Percentiles rank a stretch among this genome's conserved stretches.
These are phyloP conservation scores for Euphorbia schlechtendalii DNA, from an alignment of 441 rosid species.

Conservation along the genomic window DNA sequence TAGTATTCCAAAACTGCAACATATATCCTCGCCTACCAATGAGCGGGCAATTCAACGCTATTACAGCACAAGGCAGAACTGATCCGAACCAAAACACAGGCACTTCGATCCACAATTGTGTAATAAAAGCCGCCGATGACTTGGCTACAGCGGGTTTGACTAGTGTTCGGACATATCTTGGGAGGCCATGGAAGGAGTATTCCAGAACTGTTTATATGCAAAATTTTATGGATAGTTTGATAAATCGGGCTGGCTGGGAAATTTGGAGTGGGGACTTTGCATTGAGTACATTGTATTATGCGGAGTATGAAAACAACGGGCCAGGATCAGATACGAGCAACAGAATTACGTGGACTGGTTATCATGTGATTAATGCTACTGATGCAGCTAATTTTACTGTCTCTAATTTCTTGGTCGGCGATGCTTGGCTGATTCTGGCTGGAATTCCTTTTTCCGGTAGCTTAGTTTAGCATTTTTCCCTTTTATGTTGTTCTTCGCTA, in stretches of 20 bases:
- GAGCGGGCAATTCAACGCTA: conserved; percentile 57
- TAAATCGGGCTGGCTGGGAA: conserved; percentile 49
- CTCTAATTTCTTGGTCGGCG: conserved; percentile 39
- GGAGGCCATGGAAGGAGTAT: conserved; percentile 72
- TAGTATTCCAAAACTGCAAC: conserved; percentile 50
- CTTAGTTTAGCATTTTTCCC: conserved; percentile 10
- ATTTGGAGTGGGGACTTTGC: conserved; percentile 47
- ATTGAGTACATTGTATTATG: conserved; percentile 43
- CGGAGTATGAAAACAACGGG: conserved; percentile 47
- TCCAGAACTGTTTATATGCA: conserved; percentile 58
- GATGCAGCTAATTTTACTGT: conserved; percentile 55
- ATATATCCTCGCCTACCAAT: conserved; percentile 47
- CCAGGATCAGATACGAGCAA: conserved; percentile 39
- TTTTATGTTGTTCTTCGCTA: no score
- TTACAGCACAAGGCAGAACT: conserved; percentile 68
- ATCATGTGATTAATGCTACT: conserved; percentile 35
- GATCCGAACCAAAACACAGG: conserved; percentile 74
- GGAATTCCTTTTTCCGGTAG: conserved; percentile 38
- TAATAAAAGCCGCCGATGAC: conserved; percentile 39
- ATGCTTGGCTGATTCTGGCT: conserved; percentile 43
- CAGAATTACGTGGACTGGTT: conserved; percentile 53
- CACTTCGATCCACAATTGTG: conserved; percentile 48
- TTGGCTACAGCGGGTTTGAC: conserved; percentile 29
- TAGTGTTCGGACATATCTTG: conserved; percentile 40
- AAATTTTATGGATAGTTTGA: conserved; percentile 31